phyloP scores from a whole-genome alignment of 345 rosid genomes.

The Populus davidiana region DNA sequence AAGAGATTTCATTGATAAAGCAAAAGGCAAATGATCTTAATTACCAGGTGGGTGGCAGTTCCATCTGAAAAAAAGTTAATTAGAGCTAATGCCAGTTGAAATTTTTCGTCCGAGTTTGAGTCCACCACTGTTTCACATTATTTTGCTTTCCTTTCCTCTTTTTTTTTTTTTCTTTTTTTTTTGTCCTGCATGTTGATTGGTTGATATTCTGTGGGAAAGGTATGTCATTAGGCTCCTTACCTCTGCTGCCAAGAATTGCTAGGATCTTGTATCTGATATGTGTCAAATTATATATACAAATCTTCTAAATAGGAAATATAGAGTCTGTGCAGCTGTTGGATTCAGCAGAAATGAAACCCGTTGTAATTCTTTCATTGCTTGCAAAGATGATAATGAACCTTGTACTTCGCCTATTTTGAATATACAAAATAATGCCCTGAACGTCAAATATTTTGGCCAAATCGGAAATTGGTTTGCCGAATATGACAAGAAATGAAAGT shows the following conservation, averaged over 20 bases:
- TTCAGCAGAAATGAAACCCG: constrained; percentile 19
- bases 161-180: background rate
- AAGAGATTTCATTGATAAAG: constrained; percentile 7
- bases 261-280: constrained; percentile 31
- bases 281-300: constrained; percentile 38
- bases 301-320: constrained; percentile 30
- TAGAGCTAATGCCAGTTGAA: constrained; percentile 16
- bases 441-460: background rate
- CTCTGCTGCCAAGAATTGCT: constrained; percentile 13
- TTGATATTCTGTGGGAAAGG: constrained; percentile 22
- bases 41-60: constrained; percentile 11
- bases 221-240: constrained; percentile 19
- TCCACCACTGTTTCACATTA: constrained; percentile 11
- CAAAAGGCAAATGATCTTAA: constrained; percentile 13
- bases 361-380: constrained; percentile 9
- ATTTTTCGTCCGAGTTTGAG: constrained; percentile 19
- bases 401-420: background rate
- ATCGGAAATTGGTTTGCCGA: background rate
- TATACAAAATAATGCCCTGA: background rate
- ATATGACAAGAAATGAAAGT: too few species aligned
- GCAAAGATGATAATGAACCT: background rate
- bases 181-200: constrained; percentile 22
- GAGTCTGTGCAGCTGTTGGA: constrained; percentile 21
- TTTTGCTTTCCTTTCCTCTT: background rate
- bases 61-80: constrained; percentile 20